Conservation (phyloP, 352 stramenopile species). For the Elongisporangium prolatum region DNA sequence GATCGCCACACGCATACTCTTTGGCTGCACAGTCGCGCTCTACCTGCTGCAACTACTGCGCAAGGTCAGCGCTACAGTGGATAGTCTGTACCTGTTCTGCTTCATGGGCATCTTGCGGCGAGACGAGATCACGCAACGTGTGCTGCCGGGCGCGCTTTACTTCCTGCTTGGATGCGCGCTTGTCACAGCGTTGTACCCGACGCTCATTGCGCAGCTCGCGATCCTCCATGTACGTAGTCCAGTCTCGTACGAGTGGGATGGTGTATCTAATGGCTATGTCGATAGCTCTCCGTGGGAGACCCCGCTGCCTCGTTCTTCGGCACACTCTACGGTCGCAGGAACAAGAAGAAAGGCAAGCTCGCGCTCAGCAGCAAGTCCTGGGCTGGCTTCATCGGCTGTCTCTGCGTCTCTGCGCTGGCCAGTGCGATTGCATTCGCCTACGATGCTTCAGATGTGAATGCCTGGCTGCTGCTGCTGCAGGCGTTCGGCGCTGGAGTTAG, state of each 20-base stretch:
- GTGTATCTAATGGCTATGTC: no score
- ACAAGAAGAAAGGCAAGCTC: conserved; percentile 13
- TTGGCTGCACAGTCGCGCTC: conserved; percentile 30
- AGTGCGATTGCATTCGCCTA: conserved; percentile 21
- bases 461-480: background rate
- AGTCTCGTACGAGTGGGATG: conserved; percentile 4
- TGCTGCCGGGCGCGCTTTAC: conserved; percentile 52
- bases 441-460: no score
- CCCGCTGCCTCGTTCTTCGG: conserved; percentile 43
- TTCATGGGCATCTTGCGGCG: conserved; percentile 41
- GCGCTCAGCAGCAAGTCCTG: conserved; percentile 36
- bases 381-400: conserved; percentile 41
- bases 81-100: conserved; percentile 32
- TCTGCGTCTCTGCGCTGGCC: conserved; percentile 15
- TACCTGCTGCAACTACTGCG: conserved; percentile 30
- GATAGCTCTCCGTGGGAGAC: conserved; percentile 54
- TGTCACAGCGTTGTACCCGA: conserved; percentile 30
- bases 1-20: conserved; percentile 18
- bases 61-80: conserved; percentile 16
- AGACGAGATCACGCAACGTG: conserved; percentile 29
- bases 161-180: conserved; percentile 47
- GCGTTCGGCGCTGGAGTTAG: conserved; percentile 22
- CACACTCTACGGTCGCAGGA: conserved; percentile 32
- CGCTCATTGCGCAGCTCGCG: conserved; percentile 34
- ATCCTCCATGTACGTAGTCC: conserved; percentile 46